phyloP scores from a whole-genome alignment of 805 yeast species.

The Hanseniaspora clermontiae region DNA sequence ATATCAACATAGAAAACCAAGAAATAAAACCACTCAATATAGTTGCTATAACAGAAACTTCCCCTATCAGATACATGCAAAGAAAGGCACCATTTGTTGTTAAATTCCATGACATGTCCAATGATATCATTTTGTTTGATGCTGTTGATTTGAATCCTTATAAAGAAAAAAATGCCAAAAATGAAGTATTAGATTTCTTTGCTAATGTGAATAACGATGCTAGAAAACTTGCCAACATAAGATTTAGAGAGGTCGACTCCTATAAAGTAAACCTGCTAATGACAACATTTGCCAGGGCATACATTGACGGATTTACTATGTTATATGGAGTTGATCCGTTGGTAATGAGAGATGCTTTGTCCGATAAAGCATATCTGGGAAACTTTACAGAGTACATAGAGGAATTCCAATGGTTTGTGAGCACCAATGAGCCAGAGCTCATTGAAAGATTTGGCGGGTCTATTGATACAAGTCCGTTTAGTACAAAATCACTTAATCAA shows the following conservation, averaged over 20 bases:
- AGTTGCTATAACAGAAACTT: background rate
- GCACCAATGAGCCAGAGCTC: background rate
- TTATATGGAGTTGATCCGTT: background rate
- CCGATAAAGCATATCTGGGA: background rate
- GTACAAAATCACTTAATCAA: background rate
- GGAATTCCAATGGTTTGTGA: slow-evolving; percentile 9
- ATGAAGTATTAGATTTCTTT: background rate
- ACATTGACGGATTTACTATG: background rate
- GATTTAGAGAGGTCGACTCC: background rate
- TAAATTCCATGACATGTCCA: background rate
- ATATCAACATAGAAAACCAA: background rate
- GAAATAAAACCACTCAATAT: background rate
- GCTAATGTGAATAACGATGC: slow-evolving; percentile 1
- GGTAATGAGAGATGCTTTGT: background rate
- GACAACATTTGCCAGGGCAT: background rate
- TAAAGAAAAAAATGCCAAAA: background rate
- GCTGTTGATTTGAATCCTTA: background rate
- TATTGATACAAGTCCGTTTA: slow-evolving; percentile 5
- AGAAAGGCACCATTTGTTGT: background rate
- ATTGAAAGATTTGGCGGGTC: background rate
- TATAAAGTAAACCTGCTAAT: background rate
- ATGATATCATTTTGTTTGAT: slow-evolving; percentile 6
- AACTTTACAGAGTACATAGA: background rate
- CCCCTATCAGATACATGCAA: background rate
- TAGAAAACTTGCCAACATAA: background rate